Evolutionary conservation across 768 basidiomycete genomes (phyloP), one percentile per base, ranked within the genome.

Genomic region (Xerocomellus amylosporus): DNA sequence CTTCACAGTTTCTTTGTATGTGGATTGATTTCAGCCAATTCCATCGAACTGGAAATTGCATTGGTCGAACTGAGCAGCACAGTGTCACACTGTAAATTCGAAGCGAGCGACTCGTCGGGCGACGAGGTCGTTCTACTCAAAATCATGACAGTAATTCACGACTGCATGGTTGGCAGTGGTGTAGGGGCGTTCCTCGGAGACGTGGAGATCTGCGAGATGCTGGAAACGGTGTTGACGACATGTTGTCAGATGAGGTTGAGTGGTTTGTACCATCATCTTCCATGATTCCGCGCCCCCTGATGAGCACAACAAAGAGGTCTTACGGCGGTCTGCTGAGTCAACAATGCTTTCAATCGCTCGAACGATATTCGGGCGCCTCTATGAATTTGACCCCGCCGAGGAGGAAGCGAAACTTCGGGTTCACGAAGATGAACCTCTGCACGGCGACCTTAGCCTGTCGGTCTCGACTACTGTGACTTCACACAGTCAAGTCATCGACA

Each of bases 191-290:
- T 78, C 10, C 79, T 98, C 34, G 92, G 90, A 26, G 96, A 99
- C 64, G 83, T 97, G 49, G 93, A 94, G 67, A 87, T 98, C 15
- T 99, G 97, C 68, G 97, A 98, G 73, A 94, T 99, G 88, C 76
- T 99, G 62, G 97, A 99, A 72, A 96, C 95, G 1, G 96, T 98
- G 5, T 72, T 99, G 61, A 96, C 94, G 12, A 98, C 96, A 46
- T 93, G 94, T 60, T 98, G 96, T 70, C 90, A 98, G 69, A 95
- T 97, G 83, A 80, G 97, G 51, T 77, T 98, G n/a, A 91, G 90
- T 64, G 94, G 94, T 96, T 62, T 58, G 89, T 77, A 24, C 8
- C 34, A 20, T 52, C 40, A 33, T 58, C 46, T 56, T 51, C 28
- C 51, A 15, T 28, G n/a, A 14, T 43, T 57, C 10, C 7, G 36